A percentile compares a stretch with the other conserved stretches of the same genome.
These are phyloP conservation scores for Dendrobium nobile DNA, from an alignment of 106 monocot genomes.

Conservation along the genomic window DNA sequence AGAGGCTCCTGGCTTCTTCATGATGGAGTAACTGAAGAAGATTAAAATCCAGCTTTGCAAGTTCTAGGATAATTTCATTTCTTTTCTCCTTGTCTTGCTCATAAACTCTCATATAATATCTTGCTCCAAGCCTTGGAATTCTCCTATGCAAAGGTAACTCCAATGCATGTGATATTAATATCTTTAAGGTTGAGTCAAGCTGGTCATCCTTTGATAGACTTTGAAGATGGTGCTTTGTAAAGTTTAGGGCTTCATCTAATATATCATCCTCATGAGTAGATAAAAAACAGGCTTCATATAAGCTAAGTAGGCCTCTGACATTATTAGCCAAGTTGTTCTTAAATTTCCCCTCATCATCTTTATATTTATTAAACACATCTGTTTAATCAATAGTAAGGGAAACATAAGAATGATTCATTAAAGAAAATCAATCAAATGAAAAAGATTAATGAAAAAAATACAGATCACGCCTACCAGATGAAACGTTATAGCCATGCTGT, in stretches of 20 bases:
- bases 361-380: neutral
- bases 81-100: neutral
- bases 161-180: conserved; percentile 4
- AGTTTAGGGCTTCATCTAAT: conserved; percentile 13
- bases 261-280: neutral
- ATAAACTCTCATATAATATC: conserved; percentile 2
- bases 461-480: neutral
- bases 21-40: conserved; percentile 11
- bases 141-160: neutral
- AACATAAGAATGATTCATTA: neutral
- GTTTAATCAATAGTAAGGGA: neutral
- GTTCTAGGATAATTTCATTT: conserved; percentile 9
- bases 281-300: conserved; percentile 12
- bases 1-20: conserved; percentile 11
- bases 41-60: conserved; percentile 16
- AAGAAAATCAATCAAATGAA: neutral
- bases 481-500: neutral
- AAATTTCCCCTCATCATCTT: conserved; percentile 5
- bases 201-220: neutral
- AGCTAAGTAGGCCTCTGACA: conserved; percentile 3
- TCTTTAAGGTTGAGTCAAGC: neutral
- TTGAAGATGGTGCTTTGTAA: conserved; percentile 2
- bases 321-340: neutral
- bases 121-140: conserved; percentile 7
- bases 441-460: neutral